These are phyloP conservation scores for Mycena rosella DNA, from an alignment of 768 basidiomycete species.

Conservation along the genomic window DNA sequence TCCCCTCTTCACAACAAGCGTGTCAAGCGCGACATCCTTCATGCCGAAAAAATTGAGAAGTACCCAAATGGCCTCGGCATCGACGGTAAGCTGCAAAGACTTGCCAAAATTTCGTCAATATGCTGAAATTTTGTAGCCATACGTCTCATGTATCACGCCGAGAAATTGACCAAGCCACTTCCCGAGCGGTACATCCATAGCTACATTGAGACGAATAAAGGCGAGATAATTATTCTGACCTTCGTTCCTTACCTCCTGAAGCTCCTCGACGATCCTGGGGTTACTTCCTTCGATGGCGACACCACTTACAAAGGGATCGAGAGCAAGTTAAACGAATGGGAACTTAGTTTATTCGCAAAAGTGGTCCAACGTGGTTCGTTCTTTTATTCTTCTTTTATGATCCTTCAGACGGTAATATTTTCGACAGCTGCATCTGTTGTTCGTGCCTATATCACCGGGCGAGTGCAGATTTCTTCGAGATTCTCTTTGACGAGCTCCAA, in stretches of 20 bases:
- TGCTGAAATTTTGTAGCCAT: not conserved
- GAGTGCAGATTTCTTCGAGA: too few relatives aligned
- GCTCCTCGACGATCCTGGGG: too few relatives aligned
- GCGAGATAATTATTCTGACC: not conserved
- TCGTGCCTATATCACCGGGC: too few relatives aligned
- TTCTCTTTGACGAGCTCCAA: too few relatives aligned
- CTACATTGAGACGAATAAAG: not conserved
- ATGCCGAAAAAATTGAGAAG: not conserved
- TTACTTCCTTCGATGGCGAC: conserved; percentile 9
- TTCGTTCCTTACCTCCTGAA: conserved; percentile 1
- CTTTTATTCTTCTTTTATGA: not conserved
- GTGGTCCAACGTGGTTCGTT: conserved; percentile 1
- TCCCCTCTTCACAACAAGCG: conserved; percentile 3
- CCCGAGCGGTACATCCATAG: not conserved
- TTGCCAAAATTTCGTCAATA: not conserved
- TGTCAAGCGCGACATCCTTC: not conserved
- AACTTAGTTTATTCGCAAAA: conserved; percentile 10
- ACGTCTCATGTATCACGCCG: not conserved
- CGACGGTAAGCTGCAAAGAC: not conserved
- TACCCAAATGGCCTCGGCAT: not conserved
- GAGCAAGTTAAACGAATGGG: conserved; percentile 13
- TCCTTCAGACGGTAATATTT: not conserved
- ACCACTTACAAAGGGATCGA: conserved; percentile 15
- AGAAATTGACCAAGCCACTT: not conserved
- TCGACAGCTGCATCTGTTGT: not conserved